Evolutionary conservation across 495 filamentous ascomycete genomes (phyloP).

Genomic region (Penicillium arizonense): DNA sequence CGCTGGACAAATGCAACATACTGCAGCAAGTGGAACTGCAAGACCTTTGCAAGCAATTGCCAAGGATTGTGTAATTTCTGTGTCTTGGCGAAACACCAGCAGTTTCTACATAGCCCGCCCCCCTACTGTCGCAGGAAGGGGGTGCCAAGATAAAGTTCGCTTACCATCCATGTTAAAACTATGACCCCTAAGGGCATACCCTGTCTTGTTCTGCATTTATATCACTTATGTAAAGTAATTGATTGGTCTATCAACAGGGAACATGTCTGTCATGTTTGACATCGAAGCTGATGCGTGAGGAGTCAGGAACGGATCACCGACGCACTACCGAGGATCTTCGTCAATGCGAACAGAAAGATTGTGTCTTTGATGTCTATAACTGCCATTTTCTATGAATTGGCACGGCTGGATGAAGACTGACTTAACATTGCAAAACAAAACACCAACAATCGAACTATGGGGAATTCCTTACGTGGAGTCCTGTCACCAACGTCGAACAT

Average conservation of each 20-base stretch:
- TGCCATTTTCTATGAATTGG: no score
- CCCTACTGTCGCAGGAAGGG: not conserved
- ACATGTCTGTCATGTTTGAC: not conserved
- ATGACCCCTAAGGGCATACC: not conserved
- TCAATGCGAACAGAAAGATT: no score
- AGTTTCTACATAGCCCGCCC: not conserved
- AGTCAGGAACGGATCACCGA: constrained; percentile 4
- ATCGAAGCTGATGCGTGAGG: constrained; percentile 3
- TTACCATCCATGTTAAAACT: constrained; percentile 5
- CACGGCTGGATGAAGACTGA: no score
- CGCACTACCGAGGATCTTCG: not conserved
- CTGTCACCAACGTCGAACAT: no score
- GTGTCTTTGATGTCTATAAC: no score
- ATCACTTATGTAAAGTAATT: not conserved
- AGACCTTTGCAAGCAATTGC: constrained; percentile 3
- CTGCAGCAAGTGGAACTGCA: no score
- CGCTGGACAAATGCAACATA: not conserved
- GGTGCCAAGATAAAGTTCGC: constrained; percentile 14
- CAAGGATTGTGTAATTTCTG: not conserved
- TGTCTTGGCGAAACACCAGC: not conserved
- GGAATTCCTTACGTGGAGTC: no score
- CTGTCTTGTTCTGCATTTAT: not conserved
- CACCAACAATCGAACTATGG: no score
- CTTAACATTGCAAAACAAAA: no score
- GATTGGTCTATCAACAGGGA: not conserved